Percentiles rank a stretch among this genome's conserved stretches.
Evolutionary conservation across 2,329 filamentous ascomycete species (phyloP).

Genomic region (Xylariaceae sp.): DNA sequence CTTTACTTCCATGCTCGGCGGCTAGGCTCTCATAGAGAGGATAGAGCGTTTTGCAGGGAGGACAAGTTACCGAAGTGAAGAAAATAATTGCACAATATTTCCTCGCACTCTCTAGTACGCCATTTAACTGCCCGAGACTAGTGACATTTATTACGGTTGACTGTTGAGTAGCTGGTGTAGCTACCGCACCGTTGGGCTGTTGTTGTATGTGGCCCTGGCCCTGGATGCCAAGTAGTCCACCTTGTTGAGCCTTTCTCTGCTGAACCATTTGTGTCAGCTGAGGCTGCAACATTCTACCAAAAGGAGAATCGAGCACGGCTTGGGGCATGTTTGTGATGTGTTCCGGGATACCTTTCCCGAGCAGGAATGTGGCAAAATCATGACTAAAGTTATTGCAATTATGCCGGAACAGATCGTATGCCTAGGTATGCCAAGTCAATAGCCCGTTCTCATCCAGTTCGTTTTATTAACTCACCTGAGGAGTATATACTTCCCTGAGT

Average conservation of each 20-base stretch:
- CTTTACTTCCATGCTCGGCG: slow-evolving; percentile 68
- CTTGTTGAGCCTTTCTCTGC: slow-evolving; percentile 50
- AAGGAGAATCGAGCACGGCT: slow-evolving; percentile 81
- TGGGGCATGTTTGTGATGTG: slow-evolving; percentile 86
- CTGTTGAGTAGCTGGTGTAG: slow-evolving; percentile 20
- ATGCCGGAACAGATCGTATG: slow-evolving; percentile 86
- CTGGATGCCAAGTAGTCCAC: slow-evolving; percentile 57
- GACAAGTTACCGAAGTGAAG: slow-evolving; percentile 88
- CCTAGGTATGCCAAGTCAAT: slow-evolving; percentile 50
- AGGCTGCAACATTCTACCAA: slow-evolving; percentile 85
- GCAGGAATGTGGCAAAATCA: slow-evolving; percentile 84
- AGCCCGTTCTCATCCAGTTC: slow-evolving; percentile 1
- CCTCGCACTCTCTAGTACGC: slow-evolving; percentile 60
- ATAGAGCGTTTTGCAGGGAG: slow-evolving; percentile 82
- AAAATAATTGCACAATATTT: slow-evolving; percentile 79
- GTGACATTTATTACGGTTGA: slow-evolving; percentile 62
- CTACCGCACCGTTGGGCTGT: slow-evolving; percentile 17
- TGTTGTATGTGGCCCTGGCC: slow-evolving; percentile 42
- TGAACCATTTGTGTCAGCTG: slow-evolving; percentile 60
- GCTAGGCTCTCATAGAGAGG: slow-evolving; percentile 81
- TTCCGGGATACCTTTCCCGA: slow-evolving; percentile 85
- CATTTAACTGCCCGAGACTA: slow-evolving; percentile 61
- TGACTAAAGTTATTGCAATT: slow-evolving; percentile 99
- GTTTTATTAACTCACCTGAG: slow-evolving; percentile 57
- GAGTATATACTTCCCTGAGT: slow-evolving; percentile 77